Base-by-base conservation (phyloP, 1,139 yeast genomes). In the Pichia sp. region DNA sequence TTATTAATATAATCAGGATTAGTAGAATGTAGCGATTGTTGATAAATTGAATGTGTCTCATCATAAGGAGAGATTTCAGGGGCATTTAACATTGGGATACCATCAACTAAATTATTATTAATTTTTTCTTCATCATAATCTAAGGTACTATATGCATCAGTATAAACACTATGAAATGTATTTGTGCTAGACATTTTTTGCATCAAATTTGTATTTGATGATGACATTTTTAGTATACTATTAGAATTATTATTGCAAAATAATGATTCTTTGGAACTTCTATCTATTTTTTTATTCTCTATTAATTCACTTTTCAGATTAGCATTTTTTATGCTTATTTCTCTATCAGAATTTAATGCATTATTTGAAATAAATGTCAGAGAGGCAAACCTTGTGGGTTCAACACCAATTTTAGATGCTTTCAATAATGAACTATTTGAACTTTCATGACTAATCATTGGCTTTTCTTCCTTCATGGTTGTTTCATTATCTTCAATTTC, bases 31-130 rank as follows among this genome's bases (percentile, higher is more conserved):
- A 58, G 42, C 2, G 62, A 57, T 25, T 48, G 54, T 41, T 59
- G 64, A 44, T 58, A 59, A 2, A 49, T 33, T 5, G 63, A 60
- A 26, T 48, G 44, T 8, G 36, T 30, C 44, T 58, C 63, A 10
- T 58, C 60, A 5, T 29, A 29, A 4, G 28, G n/a, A 37, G 40
- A 4, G 34, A 33, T 5, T 3, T 47, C 50, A 9, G 7, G 4
- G 10, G 43, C 46, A 40, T 39, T 31, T 2, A 38, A 7, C 4
- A 5, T 34, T 2, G 38, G 35, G 5, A 38, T 26, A 4, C 31
- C 41, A n/a, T 35, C 37, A 26, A 2, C 34, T 9, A 40, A 10
- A 26, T 34, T 41, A 32, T 34, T 41, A 32, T 29, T 36, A 26
- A 46, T 29, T 11, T 40, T 41, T 11, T 18, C 34, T 7, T 51